Conservation (phyloP, 768 basidiomycete genomes). For the Suillus weaverae region DNA sequence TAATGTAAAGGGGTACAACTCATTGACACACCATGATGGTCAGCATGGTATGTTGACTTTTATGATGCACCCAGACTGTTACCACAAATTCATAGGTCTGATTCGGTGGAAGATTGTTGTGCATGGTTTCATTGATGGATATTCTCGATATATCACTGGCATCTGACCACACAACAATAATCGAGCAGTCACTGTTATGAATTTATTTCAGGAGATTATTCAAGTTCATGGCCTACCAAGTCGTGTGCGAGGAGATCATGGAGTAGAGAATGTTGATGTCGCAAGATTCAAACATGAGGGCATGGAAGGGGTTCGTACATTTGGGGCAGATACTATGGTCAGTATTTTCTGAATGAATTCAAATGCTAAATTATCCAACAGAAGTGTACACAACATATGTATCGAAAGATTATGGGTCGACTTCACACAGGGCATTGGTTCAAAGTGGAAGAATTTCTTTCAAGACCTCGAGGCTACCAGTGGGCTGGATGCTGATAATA, state of each 20-base stretch:
- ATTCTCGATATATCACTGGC: slow-evolving; percentile 31
- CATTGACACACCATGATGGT: slow-evolving; percentile 41
- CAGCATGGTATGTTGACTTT: slow-evolving; percentile 30
- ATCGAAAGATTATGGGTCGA: slow-evolving; percentile 43
- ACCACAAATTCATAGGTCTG: slow-evolving; percentile 4
- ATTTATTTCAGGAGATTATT: slow-evolving; percentile 30
- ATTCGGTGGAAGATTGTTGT: slow-evolving; percentile 34
- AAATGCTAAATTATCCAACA: slow-evolving; percentile 11
- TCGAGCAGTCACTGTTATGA: slow-evolving; percentile 34
- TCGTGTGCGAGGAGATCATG: slow-evolving; percentile 38
- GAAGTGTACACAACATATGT: slow-evolving; percentile 41
- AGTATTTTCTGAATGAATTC: neutral
- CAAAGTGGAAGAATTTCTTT: slow-evolving; percentile 49
- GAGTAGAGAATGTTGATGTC: slow-evolving; percentile 37
- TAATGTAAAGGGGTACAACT: slow-evolving; percentile 35
- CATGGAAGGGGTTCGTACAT: slow-evolving; percentile 32
- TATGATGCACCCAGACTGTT: slow-evolving; percentile 36
- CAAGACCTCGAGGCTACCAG: slow-evolving; percentile 40
- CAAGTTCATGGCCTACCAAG: slow-evolving; percentile 29
- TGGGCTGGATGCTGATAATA: slow-evolving; percentile 25
- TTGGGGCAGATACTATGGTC: slow-evolving; percentile 31
- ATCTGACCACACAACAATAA: slow-evolving; percentile 41
- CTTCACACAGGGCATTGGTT: slow-evolving; percentile 34
- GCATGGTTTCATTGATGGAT: slow-evolving; percentile 45
- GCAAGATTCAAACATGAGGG: slow-evolving; percentile 18